Base-by-base conservation (phyloP, 768 basidiomycete genomes). In the Pleurotus eryngii region DNA sequence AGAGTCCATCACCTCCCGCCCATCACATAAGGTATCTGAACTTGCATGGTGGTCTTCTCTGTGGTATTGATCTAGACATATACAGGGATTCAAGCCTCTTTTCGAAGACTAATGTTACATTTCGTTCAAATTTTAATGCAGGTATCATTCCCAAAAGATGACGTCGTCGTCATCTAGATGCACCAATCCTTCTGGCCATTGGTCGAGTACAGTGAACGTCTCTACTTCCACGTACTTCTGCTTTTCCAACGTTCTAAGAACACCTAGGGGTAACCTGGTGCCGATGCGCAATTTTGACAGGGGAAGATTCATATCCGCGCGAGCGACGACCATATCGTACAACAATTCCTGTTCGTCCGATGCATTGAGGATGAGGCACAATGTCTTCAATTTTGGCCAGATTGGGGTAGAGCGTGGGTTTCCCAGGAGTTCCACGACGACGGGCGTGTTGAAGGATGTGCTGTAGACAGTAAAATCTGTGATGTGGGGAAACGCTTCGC, bases 61-160 rank as follows among this genome's bases (percentile, higher is more conserved):
- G 18, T 37, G 30, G 12, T 18, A 20, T n/a, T 18, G 5, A 54
- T 45, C 56, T 58, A 39, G 11, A 11, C 48, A 27, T 57, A 55
- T 50, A 5, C 57, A 80, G 76, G 60, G 66, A 22, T 83, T 83
- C 64, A 76, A 74, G 64, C 79, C 81, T 14, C 65, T 83, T 15
- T 83, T 83, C 59, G 76, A 81, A 56, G 81, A 83, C 66, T 83
- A 64, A 57, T 42, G 49, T 42, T 46, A 57, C 14, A 57, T 43
- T 40, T 60, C 37, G 50, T 45, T 37, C 42, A 37, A 47, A 50
- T 42, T 9, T 20, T 49, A 20, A 39, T 57, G 22, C n/a, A 20
- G 3, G 18, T 39, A 22, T 20, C 46, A 15, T 30, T 47, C 39
- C 30, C 27, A 46, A 49, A 55, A 70, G 72, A 46, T 72, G 58